phyloP scores from a whole-genome alignment of 2,329 filamentous ascomycete genomes.

The Colletotrichum navitas region DNA sequence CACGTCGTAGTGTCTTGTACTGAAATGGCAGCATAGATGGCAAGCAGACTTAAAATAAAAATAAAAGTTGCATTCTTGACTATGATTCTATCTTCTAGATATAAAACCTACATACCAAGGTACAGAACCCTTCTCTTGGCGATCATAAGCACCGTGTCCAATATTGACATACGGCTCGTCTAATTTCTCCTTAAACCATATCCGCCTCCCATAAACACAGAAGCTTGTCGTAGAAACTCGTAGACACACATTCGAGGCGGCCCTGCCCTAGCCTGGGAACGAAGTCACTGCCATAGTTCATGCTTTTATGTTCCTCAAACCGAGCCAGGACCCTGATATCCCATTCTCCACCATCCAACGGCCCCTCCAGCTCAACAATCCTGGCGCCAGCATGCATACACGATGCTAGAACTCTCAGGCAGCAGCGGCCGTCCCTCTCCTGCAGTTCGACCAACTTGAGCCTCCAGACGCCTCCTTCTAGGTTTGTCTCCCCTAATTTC shows the following conservation, averaged over 20 bases:
- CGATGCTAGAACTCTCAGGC: constrained; percentile 76
- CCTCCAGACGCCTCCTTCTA: constrained; percentile 90
- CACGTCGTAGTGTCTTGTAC: not conserved
- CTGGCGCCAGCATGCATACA: constrained; percentile 93
- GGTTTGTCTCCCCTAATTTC: constrained; percentile 72
- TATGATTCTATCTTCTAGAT: not conserved
- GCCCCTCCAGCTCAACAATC: constrained; percentile 65
- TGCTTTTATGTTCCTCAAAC: constrained; percentile 90
- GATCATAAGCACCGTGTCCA: not conserved
- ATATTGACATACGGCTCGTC: not conserved
- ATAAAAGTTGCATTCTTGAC: no score
- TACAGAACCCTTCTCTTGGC: not conserved
- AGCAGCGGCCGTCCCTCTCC: constrained; percentile 45
- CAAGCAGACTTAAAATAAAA: not conserved
- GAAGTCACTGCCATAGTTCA: constrained; percentile 92
- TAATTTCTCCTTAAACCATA: not conserved
- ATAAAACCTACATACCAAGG: not conserved
- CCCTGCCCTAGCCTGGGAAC: constrained; percentile 54
- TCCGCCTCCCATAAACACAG: constrained; percentile 73
- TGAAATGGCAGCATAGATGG: not conserved
- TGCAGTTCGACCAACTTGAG: constrained; percentile 70
- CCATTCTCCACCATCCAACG: constrained; percentile 61
- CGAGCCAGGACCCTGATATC: constrained; percentile 73
- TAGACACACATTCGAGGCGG: constrained; percentile 69
- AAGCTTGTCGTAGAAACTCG: constrained; percentile 81